Conservation (phyloP, 108 stramenopile genomes). For the Aurantiochytrium sp. region DNA sequence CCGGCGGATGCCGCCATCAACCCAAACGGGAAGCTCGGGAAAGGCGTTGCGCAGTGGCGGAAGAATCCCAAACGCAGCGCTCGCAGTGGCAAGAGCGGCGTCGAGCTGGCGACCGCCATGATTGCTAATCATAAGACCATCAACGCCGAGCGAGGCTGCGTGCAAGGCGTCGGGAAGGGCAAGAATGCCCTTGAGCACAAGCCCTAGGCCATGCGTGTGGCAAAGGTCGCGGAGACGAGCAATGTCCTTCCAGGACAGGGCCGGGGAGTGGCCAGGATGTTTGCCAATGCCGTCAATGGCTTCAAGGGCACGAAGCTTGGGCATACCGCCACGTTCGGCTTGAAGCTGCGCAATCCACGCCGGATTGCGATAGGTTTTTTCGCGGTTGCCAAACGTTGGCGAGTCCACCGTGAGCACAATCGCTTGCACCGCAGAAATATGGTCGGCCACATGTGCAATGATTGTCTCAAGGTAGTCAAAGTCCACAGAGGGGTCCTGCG, state of each 20-base stretch:
- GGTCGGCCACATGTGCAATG: neutral
- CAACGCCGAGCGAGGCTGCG: neutral
- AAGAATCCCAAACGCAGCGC: neutral
- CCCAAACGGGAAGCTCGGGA: neutral
- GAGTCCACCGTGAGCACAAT: neutral
- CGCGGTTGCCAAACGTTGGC: neutral
- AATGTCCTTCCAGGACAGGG: neutral
- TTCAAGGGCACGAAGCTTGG: neutral
- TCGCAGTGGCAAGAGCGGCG: neutral
- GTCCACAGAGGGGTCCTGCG: neutral
- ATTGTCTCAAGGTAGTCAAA: neutral
- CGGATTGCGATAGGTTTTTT: neutral
- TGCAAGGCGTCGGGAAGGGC: neutral
- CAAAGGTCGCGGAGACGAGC: neutral
- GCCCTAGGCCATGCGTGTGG: neutral
- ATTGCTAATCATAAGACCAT: neutral
- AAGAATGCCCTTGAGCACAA: constrained; percentile 6
- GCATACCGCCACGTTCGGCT: neutral
- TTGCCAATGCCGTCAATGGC: neutral
- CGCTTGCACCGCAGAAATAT: neutral
- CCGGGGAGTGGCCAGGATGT: neutral
- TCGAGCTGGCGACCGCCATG: constrained; percentile 3
- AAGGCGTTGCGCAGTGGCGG: neutral
- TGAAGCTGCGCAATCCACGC: neutral
- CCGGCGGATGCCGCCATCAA: neutral